A percentile compares a stretch with the other conserved stretches of the same genome.
Evolutionary conservation across 2,329 filamentous ascomycete genomes (phyloP).

Genomic region (Microcyclospora tardicrescens): DNA sequence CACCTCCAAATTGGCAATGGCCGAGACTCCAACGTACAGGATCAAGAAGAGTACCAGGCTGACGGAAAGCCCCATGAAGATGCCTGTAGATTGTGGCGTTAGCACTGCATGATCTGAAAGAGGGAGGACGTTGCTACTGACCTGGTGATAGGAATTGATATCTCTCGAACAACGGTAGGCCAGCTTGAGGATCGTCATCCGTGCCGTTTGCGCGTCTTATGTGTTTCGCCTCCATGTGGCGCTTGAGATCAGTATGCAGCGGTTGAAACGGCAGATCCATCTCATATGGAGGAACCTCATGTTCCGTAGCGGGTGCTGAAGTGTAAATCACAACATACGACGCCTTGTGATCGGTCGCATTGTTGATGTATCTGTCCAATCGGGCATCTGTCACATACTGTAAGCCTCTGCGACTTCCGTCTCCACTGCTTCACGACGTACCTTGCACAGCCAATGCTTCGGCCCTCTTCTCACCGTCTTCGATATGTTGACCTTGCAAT

Average conservation of each 20-base stretch:
- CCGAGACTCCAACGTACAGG: slow-evolving; percentile 63
- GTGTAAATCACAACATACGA: slow-evolving; percentile 64
- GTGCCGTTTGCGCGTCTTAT: slow-evolving; percentile 8
- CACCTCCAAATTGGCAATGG: slow-evolving; percentile 69
- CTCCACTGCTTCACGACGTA: too few relatives aligned
- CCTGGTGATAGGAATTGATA: slow-evolving; percentile 91
- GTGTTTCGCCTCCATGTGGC: slow-evolving; percentile 36
- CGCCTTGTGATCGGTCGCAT: not conserved
- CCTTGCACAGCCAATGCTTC: too few relatives aligned
- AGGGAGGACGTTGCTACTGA: slow-evolving; percentile 30
- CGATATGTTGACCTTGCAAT: too few relatives aligned
- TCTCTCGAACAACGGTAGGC: slow-evolving; percentile 63
- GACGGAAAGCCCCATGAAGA: slow-evolving; percentile 76
- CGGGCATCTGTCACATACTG: not conserved
- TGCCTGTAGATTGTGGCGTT: slow-evolving; percentile 38
- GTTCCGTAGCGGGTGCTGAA: slow-evolving; percentile 41
- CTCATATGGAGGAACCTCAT: slow-evolving; percentile 42
- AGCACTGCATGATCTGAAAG: too few relatives aligned
- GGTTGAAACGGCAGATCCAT: slow-evolving; percentile 50
- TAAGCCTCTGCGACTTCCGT: slow-evolving; percentile 1
- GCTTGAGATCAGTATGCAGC: slow-evolving; percentile 61
- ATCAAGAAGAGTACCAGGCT: slow-evolving; percentile 61
- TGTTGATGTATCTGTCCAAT: not conserved
- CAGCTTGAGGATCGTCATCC: slow-evolving; percentile 18
- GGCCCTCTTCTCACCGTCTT: too few relatives aligned